Evolutionary conservation across 1,284 basidiomycete species (phyloP).

Genomic region (Leccinum fuscescens): DNA sequence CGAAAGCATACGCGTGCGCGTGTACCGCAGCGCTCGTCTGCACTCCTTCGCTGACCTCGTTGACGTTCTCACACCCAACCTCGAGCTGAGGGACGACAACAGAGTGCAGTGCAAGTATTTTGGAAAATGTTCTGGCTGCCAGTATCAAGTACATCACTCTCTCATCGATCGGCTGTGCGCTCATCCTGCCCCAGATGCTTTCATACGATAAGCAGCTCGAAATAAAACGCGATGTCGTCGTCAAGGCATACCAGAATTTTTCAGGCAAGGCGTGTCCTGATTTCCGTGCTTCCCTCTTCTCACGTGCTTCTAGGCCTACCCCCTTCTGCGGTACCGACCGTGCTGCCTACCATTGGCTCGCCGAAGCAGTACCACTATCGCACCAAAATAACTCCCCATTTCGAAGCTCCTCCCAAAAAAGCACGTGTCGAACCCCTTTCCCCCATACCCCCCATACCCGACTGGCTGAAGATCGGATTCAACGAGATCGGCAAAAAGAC

Average conservation of each 20-base stretch:
- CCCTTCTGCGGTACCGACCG: slow-evolving; percentile 56
- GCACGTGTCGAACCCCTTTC: slow-evolving; percentile 38
- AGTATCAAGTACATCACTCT: slow-evolving; percentile 60
- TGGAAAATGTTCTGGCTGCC: slow-evolving; percentile 76
- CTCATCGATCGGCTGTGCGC: neutral
- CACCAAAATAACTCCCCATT: slow-evolving; percentile 97
- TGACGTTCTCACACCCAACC: slow-evolving; percentile 65
- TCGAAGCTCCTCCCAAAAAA: slow-evolving; percentile 74
- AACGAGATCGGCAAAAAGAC: slow-evolving; percentile 75
- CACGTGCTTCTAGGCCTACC: slow-evolving; percentile 48
- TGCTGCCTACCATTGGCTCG: slow-evolving; percentile 79
- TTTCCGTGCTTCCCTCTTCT: neutral
- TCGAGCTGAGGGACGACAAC: slow-evolving; percentile 61
- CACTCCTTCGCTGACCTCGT: slow-evolving; percentile 79
- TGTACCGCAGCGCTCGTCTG: slow-evolving; percentile 66
- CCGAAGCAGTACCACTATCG: slow-evolving; percentile 91
- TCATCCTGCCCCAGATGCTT: slow-evolving; percentile 60
- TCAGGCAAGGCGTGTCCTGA: slow-evolving; percentile 47
- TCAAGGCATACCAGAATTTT: slow-evolving; percentile 81
- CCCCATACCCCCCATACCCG: slow-evolving; percentile 39
- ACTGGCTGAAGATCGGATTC: slow-evolving; percentile 87
- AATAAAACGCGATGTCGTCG: slow-evolving; percentile 85
- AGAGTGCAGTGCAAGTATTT: slow-evolving; percentile 83
- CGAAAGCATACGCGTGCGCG: slow-evolving; percentile 70
- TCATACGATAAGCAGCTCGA: slow-evolving; percentile 85